A percentile compares a stretch with the other conserved stretches of the same genome.
These are phyloP conservation scores for Termitomyces sp. DNA, from an alignment of 768 basidiomycete genomes.

Conservation along the genomic window DNA sequence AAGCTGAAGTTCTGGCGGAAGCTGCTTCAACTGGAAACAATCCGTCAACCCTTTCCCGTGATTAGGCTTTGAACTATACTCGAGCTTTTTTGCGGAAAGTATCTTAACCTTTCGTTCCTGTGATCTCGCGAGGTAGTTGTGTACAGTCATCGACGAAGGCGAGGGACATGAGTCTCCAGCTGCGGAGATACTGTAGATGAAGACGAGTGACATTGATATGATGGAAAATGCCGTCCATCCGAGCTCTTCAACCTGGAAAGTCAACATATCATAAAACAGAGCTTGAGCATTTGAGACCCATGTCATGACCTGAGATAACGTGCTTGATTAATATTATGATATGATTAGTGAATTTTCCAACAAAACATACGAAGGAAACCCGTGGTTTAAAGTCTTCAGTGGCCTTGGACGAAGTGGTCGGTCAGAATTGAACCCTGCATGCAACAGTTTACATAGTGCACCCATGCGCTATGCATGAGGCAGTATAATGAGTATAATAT, in stretches of 20 bases:
- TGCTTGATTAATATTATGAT: background rate
- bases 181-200: slow-evolving; percentile 11
- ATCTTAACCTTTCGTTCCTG: slow-evolving; percentile 15
- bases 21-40: slow-evolving; percentile 22
- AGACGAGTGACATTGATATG: slow-evolving; percentile 10
- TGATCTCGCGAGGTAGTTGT: slow-evolving; percentile 16
- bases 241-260: slow-evolving; percentile 11
- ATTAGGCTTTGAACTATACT: slow-evolving; percentile 15
- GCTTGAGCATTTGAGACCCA: background rate
- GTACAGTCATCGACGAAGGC: background rate
- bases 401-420: background rate
- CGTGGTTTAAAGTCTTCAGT: no score
- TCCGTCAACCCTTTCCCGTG: slow-evolving; percentile 7
- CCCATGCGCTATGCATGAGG: background rate
- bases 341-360: background rate
- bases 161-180: slow-evolving; percentile 6
- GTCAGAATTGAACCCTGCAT: background rate
- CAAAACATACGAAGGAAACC: background rate
- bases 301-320: background rate
- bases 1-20: slow-evolving; percentile 28
- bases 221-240: slow-evolving; percentile 11
- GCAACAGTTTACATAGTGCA: background rate
- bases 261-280: slow-evolving; percentile 1
- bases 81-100: slow-evolving; percentile 15
- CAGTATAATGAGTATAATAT: background rate